A percentile compares a stretch with the other conserved stretches of the same genome.
Conservation (phyloP, 2,329 filamentous ascomycete species). For the Grosmannia clavigera region DNA sequence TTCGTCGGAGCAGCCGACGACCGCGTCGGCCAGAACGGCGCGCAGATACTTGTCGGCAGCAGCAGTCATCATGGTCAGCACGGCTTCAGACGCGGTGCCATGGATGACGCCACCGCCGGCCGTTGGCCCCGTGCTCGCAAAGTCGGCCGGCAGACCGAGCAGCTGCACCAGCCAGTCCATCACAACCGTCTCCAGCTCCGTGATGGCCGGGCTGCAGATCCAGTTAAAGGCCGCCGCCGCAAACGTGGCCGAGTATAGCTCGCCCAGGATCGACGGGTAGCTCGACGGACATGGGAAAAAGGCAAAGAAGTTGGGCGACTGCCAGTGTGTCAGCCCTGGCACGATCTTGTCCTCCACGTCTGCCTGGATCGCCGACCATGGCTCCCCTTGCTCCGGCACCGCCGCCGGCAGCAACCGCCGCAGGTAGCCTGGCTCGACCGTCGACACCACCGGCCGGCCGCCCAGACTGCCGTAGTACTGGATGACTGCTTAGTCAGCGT, state of each 20-base stretch:
- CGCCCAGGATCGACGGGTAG: constrained; percentile 77
- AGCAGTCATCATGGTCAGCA: constrained; percentile 77
- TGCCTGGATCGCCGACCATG: constrained; percentile 66
- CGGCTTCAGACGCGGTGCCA: constrained; percentile 76
- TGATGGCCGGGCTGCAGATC: constrained; percentile 86
- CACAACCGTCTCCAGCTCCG: constrained; percentile 85
- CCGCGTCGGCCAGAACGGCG: constrained; percentile 20
- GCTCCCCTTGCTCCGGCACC: constrained; percentile 54
- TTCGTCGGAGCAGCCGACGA: constrained; percentile 23
- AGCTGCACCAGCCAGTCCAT: constrained; percentile 83
- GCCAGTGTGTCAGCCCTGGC: constrained; percentile 87
- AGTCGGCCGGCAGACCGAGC: constrained; percentile 60
- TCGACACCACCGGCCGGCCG: constrained; percentile 59
- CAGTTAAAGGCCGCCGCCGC: constrained; percentile 92
- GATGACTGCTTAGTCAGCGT: constrained; percentile 46
- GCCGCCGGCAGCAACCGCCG: constrained; percentile 59
- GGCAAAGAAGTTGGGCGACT: constrained; percentile 88
- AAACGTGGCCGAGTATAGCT: constrained; percentile 84
- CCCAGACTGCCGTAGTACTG: constrained; percentile 70
- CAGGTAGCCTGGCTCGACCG: constrained; percentile 76
- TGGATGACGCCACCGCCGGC: constrained; percentile 86
- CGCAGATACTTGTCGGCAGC: constrained; percentile 69
- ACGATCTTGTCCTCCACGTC: constrained; percentile 82
- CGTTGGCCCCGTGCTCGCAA: constrained; percentile 57
- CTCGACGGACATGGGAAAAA: constrained; percentile 80